phyloP scores from a whole-genome alignment of 805 yeast species.

The Spathaspora hagerdaliae region DNA sequence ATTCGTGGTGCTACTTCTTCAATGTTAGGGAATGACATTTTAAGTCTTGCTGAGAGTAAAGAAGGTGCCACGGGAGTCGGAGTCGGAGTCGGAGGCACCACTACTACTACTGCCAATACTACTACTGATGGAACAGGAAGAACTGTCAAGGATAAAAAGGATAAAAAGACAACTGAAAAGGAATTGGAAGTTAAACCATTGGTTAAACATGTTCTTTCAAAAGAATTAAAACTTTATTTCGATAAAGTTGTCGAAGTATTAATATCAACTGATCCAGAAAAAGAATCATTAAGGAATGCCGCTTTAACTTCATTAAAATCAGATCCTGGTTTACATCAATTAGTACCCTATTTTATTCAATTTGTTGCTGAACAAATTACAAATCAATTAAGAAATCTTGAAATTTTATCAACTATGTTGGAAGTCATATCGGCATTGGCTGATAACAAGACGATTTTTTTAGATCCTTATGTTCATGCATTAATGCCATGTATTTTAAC shows the following conservation, averaged over 20 bases:
- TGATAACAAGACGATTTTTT: constrained; percentile 76
- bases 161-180: constrained; percentile 33
- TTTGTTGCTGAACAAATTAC: constrained; percentile 95
- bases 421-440: constrained; percentile 84
- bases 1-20: constrained; percentile 76
- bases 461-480: constrained; percentile 95
- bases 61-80: constrained; percentile 11
- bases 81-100: background rate
- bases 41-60: constrained; percentile 21
- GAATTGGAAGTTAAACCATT: constrained; percentile 75
- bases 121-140: constrained; percentile 7
- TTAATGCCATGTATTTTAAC: constrained; percentile 96
- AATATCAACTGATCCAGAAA: constrained; percentile 50
- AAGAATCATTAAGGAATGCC: constrained; percentile 62
- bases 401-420: constrained; percentile 74
- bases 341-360: constrained; percentile 94
- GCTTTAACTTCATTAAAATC: constrained; percentile 81
- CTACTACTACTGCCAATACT: background rate
- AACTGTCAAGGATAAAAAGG: constrained; percentile 11
- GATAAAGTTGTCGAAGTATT: constrained; percentile 84
- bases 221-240: constrained; percentile 89
- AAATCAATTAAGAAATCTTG: constrained; percentile 71
- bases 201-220: constrained; percentile 91
- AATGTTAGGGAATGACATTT: constrained; percentile 35
- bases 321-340: constrained; percentile 95